phyloP scores from a whole-genome alignment of 495 filamentous ascomycete genomes.

The Talaromyces ruber region DNA sequence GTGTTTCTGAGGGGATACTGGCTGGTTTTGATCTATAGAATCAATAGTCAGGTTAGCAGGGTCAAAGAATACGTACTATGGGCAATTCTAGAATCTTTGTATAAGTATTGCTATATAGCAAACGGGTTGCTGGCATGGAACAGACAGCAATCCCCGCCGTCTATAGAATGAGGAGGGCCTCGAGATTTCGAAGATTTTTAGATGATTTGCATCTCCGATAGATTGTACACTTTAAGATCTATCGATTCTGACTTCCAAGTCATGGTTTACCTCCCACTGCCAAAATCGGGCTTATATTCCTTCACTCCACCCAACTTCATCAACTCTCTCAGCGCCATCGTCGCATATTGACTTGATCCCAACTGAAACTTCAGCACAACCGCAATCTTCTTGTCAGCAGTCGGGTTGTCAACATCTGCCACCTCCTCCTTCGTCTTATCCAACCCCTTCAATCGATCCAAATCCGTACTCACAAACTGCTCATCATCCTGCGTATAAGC shows the following conservation, averaged over 20 bases:
- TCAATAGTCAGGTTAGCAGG: too few species aligned
- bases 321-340: conserved; percentile 85
- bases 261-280: conserved; percentile 27
- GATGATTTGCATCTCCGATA: background rate
- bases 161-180: too few species aligned
- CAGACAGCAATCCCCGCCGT: too few species aligned
- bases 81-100: too few species aligned
- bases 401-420: background rate
- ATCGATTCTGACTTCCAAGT: background rate
- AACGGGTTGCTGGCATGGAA: too few species aligned
- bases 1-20: too few species aligned
- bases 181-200: background rate
- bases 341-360: conserved; percentile 83
- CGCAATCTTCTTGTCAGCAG: conserved; percentile 49
- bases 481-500: conserved; percentile 61
- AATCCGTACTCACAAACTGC: conserved; percentile 81
- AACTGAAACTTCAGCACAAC: conserved; percentile 81
- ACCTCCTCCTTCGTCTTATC: conserved; percentile 8
- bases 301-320: conserved; percentile 54
- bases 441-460: conserved; percentile 41
- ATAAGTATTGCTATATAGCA: too few species aligned
- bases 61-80: too few species aligned
- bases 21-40: too few species aligned
- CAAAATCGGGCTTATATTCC: conserved; percentile 58
- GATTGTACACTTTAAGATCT: background rate